phyloP scores from a whole-genome alignment of 2,329 filamentous ascomycete genomes.

The Cladosporium sp. region DNA sequence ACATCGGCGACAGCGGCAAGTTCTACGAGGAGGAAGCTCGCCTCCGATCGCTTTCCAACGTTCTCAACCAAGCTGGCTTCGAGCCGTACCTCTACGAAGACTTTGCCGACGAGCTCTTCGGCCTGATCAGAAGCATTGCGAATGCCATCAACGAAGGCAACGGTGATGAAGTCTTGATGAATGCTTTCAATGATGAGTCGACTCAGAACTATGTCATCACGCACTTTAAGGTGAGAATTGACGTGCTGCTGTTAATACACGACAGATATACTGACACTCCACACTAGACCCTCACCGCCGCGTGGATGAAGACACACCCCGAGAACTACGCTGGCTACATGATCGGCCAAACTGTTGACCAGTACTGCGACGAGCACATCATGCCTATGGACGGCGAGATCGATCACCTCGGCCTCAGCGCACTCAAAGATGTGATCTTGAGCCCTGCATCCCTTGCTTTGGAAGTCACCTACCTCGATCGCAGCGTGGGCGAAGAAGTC shows the following conservation, averaged over 20 bases:
- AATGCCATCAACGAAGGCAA: conserved; percentile 58
- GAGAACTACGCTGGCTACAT: conserved; percentile 74
- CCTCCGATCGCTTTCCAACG: conserved; percentile 69
- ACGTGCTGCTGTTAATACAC: background rate
- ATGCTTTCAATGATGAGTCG: conserved; percentile 71
- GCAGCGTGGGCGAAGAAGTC: conserved; percentile 74
- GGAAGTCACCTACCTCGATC: conserved; percentile 88
- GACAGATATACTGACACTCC: conserved; percentile 9
- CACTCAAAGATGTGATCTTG: conserved; percentile 76
- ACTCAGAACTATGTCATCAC: conserved; percentile 78
- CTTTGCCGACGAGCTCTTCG: conserved; percentile 75
- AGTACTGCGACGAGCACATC: conserved; percentile 71
- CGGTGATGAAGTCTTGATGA: conserved; percentile 43
- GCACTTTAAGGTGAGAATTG: conserved; percentile 63
- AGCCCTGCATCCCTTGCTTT: conserved; percentile 76
- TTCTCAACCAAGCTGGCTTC: conserved; percentile 71
- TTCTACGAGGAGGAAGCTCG: conserved; percentile 72
- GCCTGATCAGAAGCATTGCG: conserved; percentile 66
- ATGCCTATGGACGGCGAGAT: conserved; percentile 81
- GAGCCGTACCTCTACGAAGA: conserved; percentile 73
- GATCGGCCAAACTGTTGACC: conserved; percentile 59
- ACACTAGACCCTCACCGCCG: conserved; percentile 72
- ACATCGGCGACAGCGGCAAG: conserved; percentile 63
- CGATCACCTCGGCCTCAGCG: conserved; percentile 81
- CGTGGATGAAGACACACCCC: conserved; percentile 77